Conservation (phyloP, 768 basidiomycete species). For the Tricholoma flavovirens region DNA sequence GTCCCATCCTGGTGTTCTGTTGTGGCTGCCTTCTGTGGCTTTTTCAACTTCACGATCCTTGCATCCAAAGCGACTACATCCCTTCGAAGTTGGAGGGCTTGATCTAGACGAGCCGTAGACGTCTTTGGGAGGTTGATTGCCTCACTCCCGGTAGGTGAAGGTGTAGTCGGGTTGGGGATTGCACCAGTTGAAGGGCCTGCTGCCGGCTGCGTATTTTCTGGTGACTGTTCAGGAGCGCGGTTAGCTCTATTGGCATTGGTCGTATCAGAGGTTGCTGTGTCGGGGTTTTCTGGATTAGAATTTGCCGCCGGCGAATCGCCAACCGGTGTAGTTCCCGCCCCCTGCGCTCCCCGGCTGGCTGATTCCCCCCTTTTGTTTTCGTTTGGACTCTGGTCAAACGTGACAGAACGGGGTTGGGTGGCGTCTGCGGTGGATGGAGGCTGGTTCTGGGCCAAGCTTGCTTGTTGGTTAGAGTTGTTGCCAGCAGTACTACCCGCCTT, state of each 20-base stretch:
- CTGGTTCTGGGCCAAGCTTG: background rate
- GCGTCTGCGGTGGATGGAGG: background rate
- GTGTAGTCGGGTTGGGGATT: background rate
- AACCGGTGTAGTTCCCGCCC: background rate
- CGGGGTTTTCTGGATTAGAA: background rate
- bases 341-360: background rate
- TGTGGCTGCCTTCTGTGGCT: background rate
- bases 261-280: background rate
- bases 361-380: background rate
- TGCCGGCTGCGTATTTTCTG: background rate
- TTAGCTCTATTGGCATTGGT: background rate
- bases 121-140: slow-evolving; percentile 6
- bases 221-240: background rate
- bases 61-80: slow-evolving; percentile 1
- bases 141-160: background rate
- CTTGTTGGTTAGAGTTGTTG: background rate
- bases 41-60: background rate
- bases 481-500: background rate
- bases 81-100: slow-evolving; percentile 8
- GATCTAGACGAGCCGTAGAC: slow-evolving; percentile 1
- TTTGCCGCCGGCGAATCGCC: background rate
- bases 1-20: too few species aligned
- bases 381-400: background rate
- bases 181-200: background rate
- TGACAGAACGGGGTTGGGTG: background rate